phyloP scores from a whole-genome alignment of 108 stramenopile species.

The Pseudonitzschia pungens region DNA sequence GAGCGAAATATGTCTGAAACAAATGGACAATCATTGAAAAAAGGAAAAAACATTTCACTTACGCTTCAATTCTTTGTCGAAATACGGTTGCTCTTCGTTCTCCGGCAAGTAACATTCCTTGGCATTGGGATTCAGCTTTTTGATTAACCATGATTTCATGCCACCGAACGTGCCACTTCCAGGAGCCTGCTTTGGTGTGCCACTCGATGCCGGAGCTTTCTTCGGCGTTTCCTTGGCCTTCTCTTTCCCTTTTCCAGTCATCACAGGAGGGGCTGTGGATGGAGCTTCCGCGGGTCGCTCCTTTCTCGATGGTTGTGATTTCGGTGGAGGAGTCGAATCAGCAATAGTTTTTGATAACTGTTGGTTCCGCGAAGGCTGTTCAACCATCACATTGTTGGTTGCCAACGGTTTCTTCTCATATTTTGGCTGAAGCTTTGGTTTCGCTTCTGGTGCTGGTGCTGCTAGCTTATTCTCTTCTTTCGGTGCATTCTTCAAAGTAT shows the following conservation, averaged over 20 bases:
- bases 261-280: constrained; percentile 32
- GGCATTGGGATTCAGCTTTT: constrained; percentile 80
- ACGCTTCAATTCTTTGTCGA: constrained; percentile 51
- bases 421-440: background rate
- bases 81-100: constrained; percentile 80
- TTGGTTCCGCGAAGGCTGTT: background rate
- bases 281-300: constrained; percentile 30
- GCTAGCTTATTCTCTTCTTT: background rate
- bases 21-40: background rate
- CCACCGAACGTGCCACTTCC: constrained; percentile 14
- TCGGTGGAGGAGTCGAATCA: background rate
- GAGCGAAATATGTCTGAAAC: too few relatives aligned
- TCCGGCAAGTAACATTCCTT: constrained; percentile 57
- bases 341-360: background rate
- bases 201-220: constrained; percentile 30
- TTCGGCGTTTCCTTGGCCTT: constrained; percentile 5
- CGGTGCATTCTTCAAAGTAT: background rate
- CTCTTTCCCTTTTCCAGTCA: constrained; percentile 19
- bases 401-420: background rate
- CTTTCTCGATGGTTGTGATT: background rate
- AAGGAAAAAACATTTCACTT: background rate
- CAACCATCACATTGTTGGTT: background rate
- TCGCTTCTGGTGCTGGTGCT: background rate
- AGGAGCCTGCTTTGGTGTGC: background rate
- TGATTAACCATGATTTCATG: constrained; percentile 46